Percentiles rank a stretch among this genome's conserved stretches.
Conservation (phyloP, 129 eudicot genomes). For the Artemisia tridentata region DNA sequence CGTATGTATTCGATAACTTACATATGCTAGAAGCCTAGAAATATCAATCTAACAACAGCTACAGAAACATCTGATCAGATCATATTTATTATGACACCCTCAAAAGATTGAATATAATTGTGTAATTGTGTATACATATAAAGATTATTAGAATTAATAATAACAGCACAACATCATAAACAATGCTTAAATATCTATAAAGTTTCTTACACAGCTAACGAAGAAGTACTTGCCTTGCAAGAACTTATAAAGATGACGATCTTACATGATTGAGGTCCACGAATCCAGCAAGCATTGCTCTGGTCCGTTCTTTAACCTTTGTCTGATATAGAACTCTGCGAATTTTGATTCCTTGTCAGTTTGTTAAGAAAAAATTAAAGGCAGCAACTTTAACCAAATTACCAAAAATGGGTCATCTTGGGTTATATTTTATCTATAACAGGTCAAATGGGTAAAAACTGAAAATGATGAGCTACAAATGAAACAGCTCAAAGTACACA, state of each 20-base stretch:
- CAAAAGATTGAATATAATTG: background rate
- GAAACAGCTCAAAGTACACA: background rate
- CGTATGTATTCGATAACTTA: no score
- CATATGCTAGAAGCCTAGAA: no score
- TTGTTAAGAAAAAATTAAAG: background rate
- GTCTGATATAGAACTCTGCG: slow-evolving; percentile 87
- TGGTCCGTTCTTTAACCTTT: slow-evolving; percentile 84
- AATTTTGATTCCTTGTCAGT: slow-evolving; percentile 10
- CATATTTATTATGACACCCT: no score
- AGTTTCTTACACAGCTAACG: background rate
- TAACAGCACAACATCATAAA: background rate
- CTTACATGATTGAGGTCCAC: slow-evolving; percentile 53
- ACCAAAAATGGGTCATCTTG: background rate
- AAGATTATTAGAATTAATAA: background rate
- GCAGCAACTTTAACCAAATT: background rate
- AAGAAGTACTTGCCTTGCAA: background rate
- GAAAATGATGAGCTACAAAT: background rate
- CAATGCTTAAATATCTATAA: background rate
- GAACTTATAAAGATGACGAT: slow-evolving; percentile 63
- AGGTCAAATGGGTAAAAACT: background rate
- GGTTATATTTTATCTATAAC: background rate
- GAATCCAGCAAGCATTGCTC: slow-evolving; percentile 70
- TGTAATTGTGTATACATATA: background rate
- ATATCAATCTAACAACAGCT: no score
- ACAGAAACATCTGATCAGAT: background rate